Percentiles rank a stretch among this genome's conserved stretches.
These are phyloP conservation scores for Spatholobus suberectus DNA, from an alignment of 306 rosid species.

Conservation along the genomic window DNA sequence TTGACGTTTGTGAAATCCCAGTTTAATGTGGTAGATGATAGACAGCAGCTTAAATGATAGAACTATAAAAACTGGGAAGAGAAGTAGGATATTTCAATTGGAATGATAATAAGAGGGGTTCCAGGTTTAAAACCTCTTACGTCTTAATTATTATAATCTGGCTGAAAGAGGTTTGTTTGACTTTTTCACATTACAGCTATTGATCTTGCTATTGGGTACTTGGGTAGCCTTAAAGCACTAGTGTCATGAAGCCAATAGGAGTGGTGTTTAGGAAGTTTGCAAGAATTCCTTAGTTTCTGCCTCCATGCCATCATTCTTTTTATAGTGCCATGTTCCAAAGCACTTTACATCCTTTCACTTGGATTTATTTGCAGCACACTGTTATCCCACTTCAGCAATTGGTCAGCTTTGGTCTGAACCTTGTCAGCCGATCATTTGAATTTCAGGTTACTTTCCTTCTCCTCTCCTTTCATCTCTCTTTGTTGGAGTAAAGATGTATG, in stretches of 20 bases:
- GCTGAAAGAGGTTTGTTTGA: not conserved
- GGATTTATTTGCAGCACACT: conserved; percentile 73
- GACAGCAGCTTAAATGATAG: too few relatives aligned
- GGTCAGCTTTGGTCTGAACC: conserved; percentile 89
- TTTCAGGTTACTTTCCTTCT: conserved; percentile 69
- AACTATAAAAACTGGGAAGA: too few relatives aligned
- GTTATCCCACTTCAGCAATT: conserved; percentile 91
- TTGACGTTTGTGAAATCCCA: too few relatives aligned
- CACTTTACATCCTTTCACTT: conserved; percentile 35
- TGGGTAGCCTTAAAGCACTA: conserved; percentile 24
- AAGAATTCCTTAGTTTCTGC: not conserved
- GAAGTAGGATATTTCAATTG: too few relatives aligned
- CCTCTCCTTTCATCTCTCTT: conserved; percentile 11
- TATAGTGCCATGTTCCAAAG: not conserved
- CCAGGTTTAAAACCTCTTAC: too few relatives aligned
- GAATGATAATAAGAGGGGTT: too few relatives aligned
- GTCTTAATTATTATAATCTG: too few relatives aligned
- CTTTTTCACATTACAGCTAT: not conserved
- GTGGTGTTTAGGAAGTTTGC: not conserved
- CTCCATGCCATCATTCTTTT: not conserved
- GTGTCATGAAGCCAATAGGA: conserved; percentile 22
- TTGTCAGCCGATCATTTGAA: conserved; percentile 91
- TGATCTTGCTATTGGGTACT: conserved; percentile 14
- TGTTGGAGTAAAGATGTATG: not conserved
- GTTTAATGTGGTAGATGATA: too few relatives aligned